These are phyloP conservation scores for Boletus calvinii DNA, from an alignment of 1,284 basidiomycete species.

Conservation along the genomic window DNA sequence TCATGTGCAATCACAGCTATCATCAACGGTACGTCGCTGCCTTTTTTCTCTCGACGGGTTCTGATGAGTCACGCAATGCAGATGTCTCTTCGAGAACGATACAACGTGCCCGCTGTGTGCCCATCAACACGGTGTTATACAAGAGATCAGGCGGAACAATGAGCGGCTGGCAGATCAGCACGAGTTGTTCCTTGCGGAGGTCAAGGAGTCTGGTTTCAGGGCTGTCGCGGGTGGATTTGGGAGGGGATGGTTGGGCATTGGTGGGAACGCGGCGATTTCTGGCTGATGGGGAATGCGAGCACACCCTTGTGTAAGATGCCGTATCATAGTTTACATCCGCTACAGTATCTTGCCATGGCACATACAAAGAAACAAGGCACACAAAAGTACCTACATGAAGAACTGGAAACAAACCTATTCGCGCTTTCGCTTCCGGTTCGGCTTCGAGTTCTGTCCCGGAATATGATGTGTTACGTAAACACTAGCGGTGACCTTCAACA, in stretches of 20 bases:
- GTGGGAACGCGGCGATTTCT: neutral
- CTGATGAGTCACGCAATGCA: constrained; percentile 30
- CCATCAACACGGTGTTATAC: constrained; percentile 83
- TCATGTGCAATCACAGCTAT: constrained; percentile 98
- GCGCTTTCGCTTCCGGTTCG: constrained; percentile 30
- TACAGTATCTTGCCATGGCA: neutral
- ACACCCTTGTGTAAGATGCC: neutral
- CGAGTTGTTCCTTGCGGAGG: constrained; percentile 85
- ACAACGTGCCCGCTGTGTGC: constrained; percentile 89
- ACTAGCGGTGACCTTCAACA: too few species aligned
- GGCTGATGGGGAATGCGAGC: constrained; percentile 1
- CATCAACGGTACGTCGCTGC: constrained; percentile 72
- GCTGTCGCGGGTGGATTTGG: constrained; percentile 82
- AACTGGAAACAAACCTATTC: constrained; percentile 19
- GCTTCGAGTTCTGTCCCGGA: constrained; percentile 9
- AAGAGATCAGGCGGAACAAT: constrained; percentile 85
- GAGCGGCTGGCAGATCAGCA: constrained; percentile 81
- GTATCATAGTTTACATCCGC: neutral
- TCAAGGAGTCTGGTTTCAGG: constrained; percentile 81
- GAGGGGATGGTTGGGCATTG: constrained; percentile 63
- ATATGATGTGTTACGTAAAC: too few species aligned
- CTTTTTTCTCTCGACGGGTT: neutral
- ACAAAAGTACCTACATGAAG: neutral
- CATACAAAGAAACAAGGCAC: neutral
- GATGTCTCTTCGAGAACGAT: constrained; percentile 82